Evolutionary conservation across 2,329 filamentous ascomycete species (phyloP).

Genomic region (Lecanoromycetidae sp.): DNA sequence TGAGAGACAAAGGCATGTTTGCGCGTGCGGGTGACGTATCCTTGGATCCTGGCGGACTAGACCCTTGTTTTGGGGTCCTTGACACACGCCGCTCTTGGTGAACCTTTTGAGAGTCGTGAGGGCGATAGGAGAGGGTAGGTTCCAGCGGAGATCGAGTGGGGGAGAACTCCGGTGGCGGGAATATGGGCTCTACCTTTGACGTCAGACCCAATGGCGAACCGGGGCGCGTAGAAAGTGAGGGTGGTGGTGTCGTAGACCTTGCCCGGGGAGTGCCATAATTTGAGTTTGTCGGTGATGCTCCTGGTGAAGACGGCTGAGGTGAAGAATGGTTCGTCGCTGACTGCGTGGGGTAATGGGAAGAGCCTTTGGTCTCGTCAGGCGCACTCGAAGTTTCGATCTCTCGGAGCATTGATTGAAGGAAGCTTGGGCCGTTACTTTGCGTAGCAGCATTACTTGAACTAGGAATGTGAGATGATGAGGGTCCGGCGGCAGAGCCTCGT

Average conservation of each 20-base stretch:
- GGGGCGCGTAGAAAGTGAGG: constrained; percentile 47
- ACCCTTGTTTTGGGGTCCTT: constrained; percentile 22
- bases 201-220: constrained; percentile 57
- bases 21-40: constrained; percentile 58
- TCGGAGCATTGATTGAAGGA: constrained; percentile 73
- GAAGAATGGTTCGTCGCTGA: constrained; percentile 34
- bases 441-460: constrained; percentile 8
- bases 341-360: constrained; percentile 22
- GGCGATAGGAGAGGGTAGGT: constrained; percentile 18
- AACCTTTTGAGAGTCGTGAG: constrained; percentile 40
- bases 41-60: constrained; percentile 38
- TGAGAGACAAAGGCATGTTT: constrained; percentile 64
- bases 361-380: constrained; percentile 27
- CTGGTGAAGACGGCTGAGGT: constrained; percentile 48
- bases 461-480: constrained; percentile 5
- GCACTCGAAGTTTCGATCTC: constrained; percentile 59
- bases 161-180: constrained; percentile 63
- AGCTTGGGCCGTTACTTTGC: constrained; percentile 52
- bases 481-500: constrained; percentile 18
- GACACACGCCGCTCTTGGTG: constrained; percentile 15
- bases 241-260: constrained; percentile 57
- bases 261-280: constrained; percentile 56
- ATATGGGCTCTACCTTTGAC: constrained; percentile 60
- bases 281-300: constrained; percentile 51
- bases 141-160: constrained; percentile 43